Base-by-base conservation (phyloP, 805 yeast species). In the Grigorovia humatica region DNA sequence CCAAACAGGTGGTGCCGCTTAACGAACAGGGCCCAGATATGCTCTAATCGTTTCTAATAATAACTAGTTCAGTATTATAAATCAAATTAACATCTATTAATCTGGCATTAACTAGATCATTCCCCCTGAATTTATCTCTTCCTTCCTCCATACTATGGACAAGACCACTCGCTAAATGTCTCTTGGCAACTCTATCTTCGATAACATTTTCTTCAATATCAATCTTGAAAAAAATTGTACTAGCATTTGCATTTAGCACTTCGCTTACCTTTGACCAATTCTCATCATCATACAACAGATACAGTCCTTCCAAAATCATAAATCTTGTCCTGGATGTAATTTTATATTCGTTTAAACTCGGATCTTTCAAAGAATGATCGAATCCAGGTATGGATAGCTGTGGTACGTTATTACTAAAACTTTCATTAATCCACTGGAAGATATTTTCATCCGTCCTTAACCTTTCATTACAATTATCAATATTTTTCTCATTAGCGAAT, bases 281-380 rank as follows among this genome's bases (percentile, higher is more conserved):
- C 29, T 73, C 77, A 42, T 77, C 76, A 40, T 76, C 63, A 49
- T 87, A 69, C 44, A 82, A 73, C 9, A 88, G 70, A 62, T 89
- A 88, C 47, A 83, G 71, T 0, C 96, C 96, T 62, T 88, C 96
- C 42, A 87, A 60, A 3, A 88, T 74, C 4, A 88, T 66, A 1
- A 88, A 75, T 52, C 79, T 69, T 2, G 79, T 72, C 2, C 64
- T 68, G 0, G 78, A 68, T 1, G 66, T 61, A 1, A 87, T 74
- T 5, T 54, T 59, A 13, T 79, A 73, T 18, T 76, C 83, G 52
- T 74, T 71, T 13, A 73, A 78, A 2, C 74, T 73, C 0, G 96
- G 96, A 61, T 89, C 96, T 57, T 81, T 81, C 58, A 78, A 54
- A 32, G 77, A 72, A 64, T 88, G 96, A 61, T 84, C 86, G 63